Base-by-base conservation (phyloP, 129 eudicot genomes). In the Artemisia annua region DNA sequence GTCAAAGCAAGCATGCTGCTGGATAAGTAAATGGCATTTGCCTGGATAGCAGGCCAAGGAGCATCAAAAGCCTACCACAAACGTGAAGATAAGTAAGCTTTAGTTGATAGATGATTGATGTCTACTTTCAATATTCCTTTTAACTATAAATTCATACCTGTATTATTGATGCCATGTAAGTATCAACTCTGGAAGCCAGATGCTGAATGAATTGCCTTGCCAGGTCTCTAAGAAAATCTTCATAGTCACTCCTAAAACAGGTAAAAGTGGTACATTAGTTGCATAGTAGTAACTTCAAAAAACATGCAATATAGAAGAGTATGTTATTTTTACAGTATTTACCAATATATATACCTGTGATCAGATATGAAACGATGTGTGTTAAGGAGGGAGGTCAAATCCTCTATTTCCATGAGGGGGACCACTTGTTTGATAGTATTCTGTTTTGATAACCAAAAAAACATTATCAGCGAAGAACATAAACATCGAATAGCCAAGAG, bases 1-100 rank as follows among this genome's bases (percentile, higher is more conserved):
- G 96, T 80, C 48, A 84, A 77, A 72, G 90, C 76, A 71, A 94
- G 95, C 87, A 94, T 75, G 79, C 97, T 80, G 83, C 99, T 82
- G 61, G 93, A 94, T 70, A 94, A 81, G 79, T 94, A 90, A 58
- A 94, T 83, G 43, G 99, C 97, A 69, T 94, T 94, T 65, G 97
- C 99, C 74, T 94, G 99, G 76, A 94, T 88, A 55, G 90, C 87
- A 14, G 99, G 97, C 99, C 99, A 94, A 74, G 99, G 97, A 74
- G 99, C 96, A 83, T 94, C 99, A 85, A 84, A 90, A 59, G 96
- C 99, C 99, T 94, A 87, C 80, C 80, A 81, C 55, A 30, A 24
- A 54, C 63, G 19, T 55, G 32, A 48, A 67, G 66, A 15, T 24
- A 12, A 51, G 9, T 52, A 17, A 0, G 49, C 44, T n/a, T 30